Base-by-base conservation (phyloP, 257 asterid genomes). In the Solanum tarijense region DNA sequence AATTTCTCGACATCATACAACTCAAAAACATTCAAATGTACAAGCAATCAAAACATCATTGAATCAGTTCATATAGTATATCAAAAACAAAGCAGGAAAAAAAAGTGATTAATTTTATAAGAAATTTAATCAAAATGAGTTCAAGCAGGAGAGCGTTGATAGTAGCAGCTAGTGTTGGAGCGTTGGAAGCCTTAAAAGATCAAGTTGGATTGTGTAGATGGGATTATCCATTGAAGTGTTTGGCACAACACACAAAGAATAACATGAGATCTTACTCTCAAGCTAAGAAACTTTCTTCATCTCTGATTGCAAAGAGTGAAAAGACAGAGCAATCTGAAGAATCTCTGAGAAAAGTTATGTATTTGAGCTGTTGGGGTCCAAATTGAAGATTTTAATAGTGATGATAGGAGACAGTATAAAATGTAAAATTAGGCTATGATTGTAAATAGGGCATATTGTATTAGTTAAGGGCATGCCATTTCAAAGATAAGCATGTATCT, bases 321-420 rank as follows among this genome's bases (percentile, higher is more conserved):
- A 86, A 85, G 20, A 3, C 52, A 5, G 46, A 65, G 39, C 65
- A 81, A 31, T 86, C 88, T 10, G 92, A 90, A 46, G 92, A 90
- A 4, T 88, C 92, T 12, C 58, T 90, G 7, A 88, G 88, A 48
- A 88, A 88, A 73, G 88, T 89, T 34, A 87, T 89, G 90, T 86
- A 69, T 62, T 88, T 88, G 89, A 90, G 90, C 83, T 88, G 91
- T 35, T 90, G 90, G 91, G 91, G 91, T 82, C 90, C 90, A 10
- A 81, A 73, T 73, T 14, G 69, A 36, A 87, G 5, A 32, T 52
- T 52, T 14, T 52, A 52, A 14, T 20, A 34, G 43, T 27, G n/a
- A 43, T 52, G 6, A 14, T 39, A 25, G n/a, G 5, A 36, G 16
- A 69, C 9, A 14, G 6, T 11, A 72, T 21, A 52, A 16, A 16